These are phyloP conservation scores for Botryotinia calthae DNA, from an alignment of 2,329 filamentous ascomycete genomes.

Conservation along the genomic window DNA sequence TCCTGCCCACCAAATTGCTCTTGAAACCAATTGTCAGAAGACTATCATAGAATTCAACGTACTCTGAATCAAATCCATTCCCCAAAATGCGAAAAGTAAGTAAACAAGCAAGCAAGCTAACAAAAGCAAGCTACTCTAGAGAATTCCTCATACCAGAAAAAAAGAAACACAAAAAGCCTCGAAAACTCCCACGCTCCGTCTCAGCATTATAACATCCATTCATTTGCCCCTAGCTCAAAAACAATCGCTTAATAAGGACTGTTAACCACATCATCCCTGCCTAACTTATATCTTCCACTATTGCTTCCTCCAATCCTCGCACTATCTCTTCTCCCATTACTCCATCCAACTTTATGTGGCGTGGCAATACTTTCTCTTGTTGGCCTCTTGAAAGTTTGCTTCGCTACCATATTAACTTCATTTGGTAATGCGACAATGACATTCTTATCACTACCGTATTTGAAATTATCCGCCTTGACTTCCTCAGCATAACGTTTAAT, in stretches of 20 bases:
- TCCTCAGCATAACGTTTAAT: conserved; percentile 96
- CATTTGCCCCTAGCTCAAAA: background rate
- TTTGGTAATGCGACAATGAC: conserved; percentile 96
- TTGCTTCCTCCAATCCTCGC: conserved; percentile 52
- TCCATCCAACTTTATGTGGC: conserved; percentile 48
- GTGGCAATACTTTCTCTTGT: conserved; percentile 85
- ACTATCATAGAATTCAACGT: background rate
- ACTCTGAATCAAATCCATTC: background rate
- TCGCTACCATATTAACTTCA: conserved; percentile 96
- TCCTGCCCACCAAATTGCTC: background rate
- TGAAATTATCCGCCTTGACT: conserved; percentile 98
- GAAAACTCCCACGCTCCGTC: background rate
- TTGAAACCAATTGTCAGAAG: background rate
- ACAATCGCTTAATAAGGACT: conserved; percentile 50
- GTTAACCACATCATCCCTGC: conserved; percentile 81
- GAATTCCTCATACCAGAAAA: background rate
- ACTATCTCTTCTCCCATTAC: conserved; percentile 45
- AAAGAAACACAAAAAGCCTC: background rate
- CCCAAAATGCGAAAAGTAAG: background rate
- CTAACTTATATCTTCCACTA: conserved; percentile 68
- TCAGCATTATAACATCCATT: background rate
- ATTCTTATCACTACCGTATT: conserved; percentile 95
- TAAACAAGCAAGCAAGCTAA: background rate
- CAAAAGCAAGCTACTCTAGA: background rate
- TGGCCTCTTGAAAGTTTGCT: conserved; percentile 78